A percentile compares a stretch with the other conserved stretches of the same genome.
These are phyloP conservation scores for Lentinula novae-zelandiae DNA, from an alignment of 1,284 basidiomycete species.

Conservation along the genomic window DNA sequence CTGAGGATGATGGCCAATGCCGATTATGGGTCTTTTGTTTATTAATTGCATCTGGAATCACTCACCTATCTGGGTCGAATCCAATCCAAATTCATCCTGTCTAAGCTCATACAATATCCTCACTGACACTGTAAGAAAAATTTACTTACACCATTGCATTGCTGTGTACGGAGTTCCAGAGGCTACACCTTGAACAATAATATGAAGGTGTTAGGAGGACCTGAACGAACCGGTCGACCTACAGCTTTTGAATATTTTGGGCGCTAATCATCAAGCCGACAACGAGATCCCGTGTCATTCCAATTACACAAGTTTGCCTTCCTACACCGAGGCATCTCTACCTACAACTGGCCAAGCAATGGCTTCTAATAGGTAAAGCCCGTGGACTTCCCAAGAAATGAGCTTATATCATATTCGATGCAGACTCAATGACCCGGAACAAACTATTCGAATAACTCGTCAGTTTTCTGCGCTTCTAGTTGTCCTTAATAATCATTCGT, in stretches of 20 bases:
- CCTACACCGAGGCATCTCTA: background rate
- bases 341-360: background rate
- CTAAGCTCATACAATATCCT: no score
- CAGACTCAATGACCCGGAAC: constrained; percentile 43
- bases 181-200: no score
- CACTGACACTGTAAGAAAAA: no score
- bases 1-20: no score
- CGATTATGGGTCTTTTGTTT: no score
- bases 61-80: no score
- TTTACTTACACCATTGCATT: no score
- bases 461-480: constrained; percentile 18
- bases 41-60: no score
- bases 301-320: background rate
- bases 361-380: constrained; percentile 8
- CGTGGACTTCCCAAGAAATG: background rate
- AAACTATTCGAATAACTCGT: constrained; percentile 36
- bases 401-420: background rate
- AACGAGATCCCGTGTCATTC: background rate
- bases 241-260: background rate
- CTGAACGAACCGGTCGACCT: no score
- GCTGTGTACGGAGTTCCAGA: no score
- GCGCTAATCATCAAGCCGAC: background rate
- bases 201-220: no score
- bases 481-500: constrained; percentile 7
- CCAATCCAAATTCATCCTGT: no score